Base-by-base conservation (phyloP, 2,329 filamentous ascomycete species). In the Aspergillus sp. region DNA sequence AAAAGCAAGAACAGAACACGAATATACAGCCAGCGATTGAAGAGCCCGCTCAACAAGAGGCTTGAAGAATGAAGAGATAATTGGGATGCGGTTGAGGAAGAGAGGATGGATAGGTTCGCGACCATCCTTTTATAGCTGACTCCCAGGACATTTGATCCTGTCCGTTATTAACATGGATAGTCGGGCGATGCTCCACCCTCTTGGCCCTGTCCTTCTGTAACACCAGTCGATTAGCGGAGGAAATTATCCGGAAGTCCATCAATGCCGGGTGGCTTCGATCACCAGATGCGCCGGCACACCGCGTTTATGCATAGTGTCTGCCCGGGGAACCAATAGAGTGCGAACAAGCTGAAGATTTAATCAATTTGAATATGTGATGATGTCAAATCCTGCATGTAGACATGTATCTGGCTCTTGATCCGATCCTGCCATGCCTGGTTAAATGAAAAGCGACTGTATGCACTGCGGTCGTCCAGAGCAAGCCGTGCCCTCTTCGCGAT, bases 1-100 rank as follows among this genome's bases (percentile, higher is more conserved):
- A 7, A 34, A 38, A 45, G n/a, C 49, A 36, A 44, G 16, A 45
- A 29, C 42, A 48, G 51, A 50, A 57, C 44, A 50, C 48, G 49
- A 58, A 55, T 47, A 38, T 47, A 31, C 14, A 42, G 49, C 54
- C 49, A 45, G 42, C 41, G 50, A 55, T 36, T 53, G 19, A 57
- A 55, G 47, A 42, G 49, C 51, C 54, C 56, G 55, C 56, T 55
- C 47, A 34, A 53, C 44, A 51, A 56, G 47, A 52, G 54, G 54
- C 45, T 20, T 23, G 36, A 45, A 50, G 47, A 53, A 57, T 20
- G 46, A 49, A 44, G 25, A 25, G 21, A 25, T 34, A 44, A 48
- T 29, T 32, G 21, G n/a, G 7, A 36, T 44, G 34, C 43, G 25
- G 17, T 41, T 46, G 44, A 48, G 23, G n/a, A 25, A 34, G 42